These are phyloP conservation scores for Cryptococcus maquisensis DNA, from an alignment of 1,284 basidiomycete species.

Conservation along the genomic window DNA sequence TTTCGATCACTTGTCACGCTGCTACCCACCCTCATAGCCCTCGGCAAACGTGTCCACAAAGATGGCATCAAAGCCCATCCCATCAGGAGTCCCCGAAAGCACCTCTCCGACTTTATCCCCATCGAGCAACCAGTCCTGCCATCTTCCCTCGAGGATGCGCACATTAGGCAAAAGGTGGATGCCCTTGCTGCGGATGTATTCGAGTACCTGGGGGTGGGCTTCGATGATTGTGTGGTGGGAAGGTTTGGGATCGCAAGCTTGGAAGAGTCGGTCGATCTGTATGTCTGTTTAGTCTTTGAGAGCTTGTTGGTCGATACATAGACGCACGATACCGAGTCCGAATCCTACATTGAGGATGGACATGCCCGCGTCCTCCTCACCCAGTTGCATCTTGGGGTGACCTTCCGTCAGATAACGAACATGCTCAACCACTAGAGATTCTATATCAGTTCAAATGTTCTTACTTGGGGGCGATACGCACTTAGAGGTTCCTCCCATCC, in stretches of 20 bases:
- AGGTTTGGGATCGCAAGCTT: conserved; percentile 55
- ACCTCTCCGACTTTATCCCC: conserved; percentile 39
- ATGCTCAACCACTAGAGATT: conserved; percentile 49
- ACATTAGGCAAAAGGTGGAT: conserved; percentile 78
- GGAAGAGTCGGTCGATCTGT: conserved; percentile 79
- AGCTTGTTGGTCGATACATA: background rate
- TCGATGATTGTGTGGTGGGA: conserved; percentile 86
- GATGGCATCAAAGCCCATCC: conserved; percentile 71
- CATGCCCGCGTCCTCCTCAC: conserved; percentile 51
- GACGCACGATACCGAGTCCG: conserved; percentile 82
- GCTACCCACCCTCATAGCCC: conserved; percentile 64
- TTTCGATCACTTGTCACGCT: background rate
- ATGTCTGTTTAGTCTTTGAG: conserved; percentile 11
- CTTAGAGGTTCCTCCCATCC: conserved; percentile 84
- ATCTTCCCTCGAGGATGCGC: conserved; percentile 77
- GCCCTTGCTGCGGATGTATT: conserved; percentile 66
- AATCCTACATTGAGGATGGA: conserved; percentile 88
- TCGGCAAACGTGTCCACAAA: conserved; percentile 97
- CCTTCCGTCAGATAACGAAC: conserved; percentile 56
- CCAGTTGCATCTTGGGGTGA: conserved; percentile 52
- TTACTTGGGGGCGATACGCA: conserved; percentile 38
- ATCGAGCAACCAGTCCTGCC: conserved; percentile 74
- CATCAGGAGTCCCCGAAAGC: conserved; percentile 36
- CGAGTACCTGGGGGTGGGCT: conserved; percentile 85
- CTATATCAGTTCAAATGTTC: conserved; percentile 17